A percentile compares a stretch with the other conserved stretches of the same genome.
phyloP scores from a whole-genome alignment of 2,329 filamentous ascomycete species.

The Fusarium tjaetaba region DNA sequence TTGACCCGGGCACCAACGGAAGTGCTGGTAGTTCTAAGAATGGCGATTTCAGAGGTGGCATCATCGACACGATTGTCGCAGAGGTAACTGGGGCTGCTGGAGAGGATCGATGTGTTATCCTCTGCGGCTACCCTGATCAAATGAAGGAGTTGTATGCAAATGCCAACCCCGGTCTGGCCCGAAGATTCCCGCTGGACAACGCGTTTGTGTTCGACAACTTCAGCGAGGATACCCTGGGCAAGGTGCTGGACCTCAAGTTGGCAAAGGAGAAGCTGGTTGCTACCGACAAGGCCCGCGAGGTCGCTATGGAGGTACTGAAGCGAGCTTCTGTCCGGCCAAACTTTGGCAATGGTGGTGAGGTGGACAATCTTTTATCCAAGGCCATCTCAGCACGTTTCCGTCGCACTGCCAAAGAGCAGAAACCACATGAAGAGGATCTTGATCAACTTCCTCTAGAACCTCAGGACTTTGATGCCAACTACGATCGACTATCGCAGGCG shows the following conservation, averaged over 20 bases:
- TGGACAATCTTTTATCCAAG: slow-evolving; percentile 63
- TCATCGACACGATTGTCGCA: slow-evolving; percentile 79
- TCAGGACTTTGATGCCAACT: slow-evolving; percentile 68
- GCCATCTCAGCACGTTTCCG: slow-evolving; percentile 40
- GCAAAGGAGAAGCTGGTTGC: slow-evolving; percentile 63
- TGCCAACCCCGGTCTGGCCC: slow-evolving; percentile 73
- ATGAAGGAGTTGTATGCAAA: slow-evolving; percentile 79
- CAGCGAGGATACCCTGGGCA: slow-evolving; percentile 62
- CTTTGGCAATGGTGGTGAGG: slow-evolving; percentile 80
- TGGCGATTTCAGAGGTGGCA: slow-evolving; percentile 66
- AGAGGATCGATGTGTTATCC: slow-evolving; percentile 77
- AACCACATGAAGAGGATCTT: slow-evolving; percentile 31
- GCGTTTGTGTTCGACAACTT: slow-evolving; percentile 79
- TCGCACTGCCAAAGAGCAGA: slow-evolving; percentile 38
- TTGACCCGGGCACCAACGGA: slow-evolving; percentile 56
- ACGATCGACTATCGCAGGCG: slow-evolving; percentile 57
- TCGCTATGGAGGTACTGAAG: slow-evolving; percentile 68
- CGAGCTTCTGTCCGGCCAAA: slow-evolving; percentile 72
- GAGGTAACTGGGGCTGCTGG: slow-evolving; percentile 76
- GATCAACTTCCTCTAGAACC: slow-evolving; percentile 42
- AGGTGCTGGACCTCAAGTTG: slow-evolving; percentile 74
- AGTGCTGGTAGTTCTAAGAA: slow-evolving; percentile 46
- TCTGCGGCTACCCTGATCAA: slow-evolving; percentile 76
- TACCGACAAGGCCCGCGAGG: slow-evolving; percentile 62
- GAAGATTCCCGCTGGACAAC: slow-evolving; percentile 72